Conservation (phyloP, 108 stramenopile species). For the Cylindrotheca fusiformis region DNA sequence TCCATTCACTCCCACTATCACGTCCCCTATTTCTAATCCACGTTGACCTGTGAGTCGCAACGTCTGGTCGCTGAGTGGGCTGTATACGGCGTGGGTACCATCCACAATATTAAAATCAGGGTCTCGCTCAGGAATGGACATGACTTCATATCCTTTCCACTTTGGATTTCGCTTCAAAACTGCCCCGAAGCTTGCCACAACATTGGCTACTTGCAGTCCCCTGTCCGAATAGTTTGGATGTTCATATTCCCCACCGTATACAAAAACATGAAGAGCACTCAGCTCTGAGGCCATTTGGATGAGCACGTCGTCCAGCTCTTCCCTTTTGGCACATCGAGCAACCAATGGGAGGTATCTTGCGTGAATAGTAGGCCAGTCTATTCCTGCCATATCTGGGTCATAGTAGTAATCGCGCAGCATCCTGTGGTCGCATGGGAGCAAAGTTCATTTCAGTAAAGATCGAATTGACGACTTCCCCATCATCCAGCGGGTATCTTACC, state of each 20-base stretch:
- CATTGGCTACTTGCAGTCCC: conserved; percentile 21
- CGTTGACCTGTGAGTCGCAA: conserved; percentile 54
- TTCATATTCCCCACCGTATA: conserved; percentile 75
- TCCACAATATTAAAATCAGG: conserved; percentile 66
- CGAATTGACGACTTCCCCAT: too few relatives aligned
- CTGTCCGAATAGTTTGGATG: conserved; percentile 37
- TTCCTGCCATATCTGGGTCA: conserved; percentile 51
- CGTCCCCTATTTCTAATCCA: conserved; percentile 64
- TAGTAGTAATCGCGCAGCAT: conserved; percentile 77
- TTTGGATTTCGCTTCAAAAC: conserved; percentile 40
- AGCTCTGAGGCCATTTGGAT: conserved; percentile 74
- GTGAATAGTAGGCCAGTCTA: conserved; percentile 64
- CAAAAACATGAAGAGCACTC: conserved; percentile 74
- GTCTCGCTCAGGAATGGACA: conserved; percentile 51
- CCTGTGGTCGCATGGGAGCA: too few relatives aligned
- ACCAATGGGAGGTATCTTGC: conserved; percentile 59
- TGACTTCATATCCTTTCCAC: conserved; percentile 65
- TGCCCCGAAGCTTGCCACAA: conserved; percentile 68
- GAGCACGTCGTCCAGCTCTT: conserved; percentile 77
- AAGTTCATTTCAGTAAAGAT: too few relatives aligned
- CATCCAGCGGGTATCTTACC: too few relatives aligned
- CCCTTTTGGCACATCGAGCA: conserved; percentile 52
- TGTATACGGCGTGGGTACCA: conserved; percentile 44
- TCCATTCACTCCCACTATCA: conserved; percentile 71
- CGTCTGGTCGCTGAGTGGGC: conserved; percentile 50